phyloP scores from a whole-genome alignment of 257 asterid species.

The Hygrophila difformis region DNA sequence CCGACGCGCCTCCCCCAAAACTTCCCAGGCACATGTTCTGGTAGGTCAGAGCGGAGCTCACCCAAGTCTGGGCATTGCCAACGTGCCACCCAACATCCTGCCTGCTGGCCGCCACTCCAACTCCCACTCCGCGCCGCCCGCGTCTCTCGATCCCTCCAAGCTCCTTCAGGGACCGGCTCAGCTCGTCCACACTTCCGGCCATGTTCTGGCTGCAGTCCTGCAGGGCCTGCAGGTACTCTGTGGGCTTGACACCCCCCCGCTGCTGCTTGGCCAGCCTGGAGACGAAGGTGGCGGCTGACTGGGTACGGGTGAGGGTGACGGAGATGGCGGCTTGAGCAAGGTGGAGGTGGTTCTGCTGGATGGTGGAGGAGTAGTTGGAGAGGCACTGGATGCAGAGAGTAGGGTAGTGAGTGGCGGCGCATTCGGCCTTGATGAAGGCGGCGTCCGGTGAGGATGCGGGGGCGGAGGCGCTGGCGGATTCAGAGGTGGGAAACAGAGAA shows the following conservation, averaged over 20 bases:
- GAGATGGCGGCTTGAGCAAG: slow-evolving; percentile 47
- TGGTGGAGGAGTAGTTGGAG: slow-evolving; percentile 32
- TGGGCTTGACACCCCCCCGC: slow-evolving; percentile 26
- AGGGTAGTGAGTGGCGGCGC: slow-evolving; percentile 52
- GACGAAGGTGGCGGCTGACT: slow-evolving; percentile 18
- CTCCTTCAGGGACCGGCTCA: slow-evolving; percentile 42
- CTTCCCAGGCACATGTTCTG: slow-evolving; percentile 42
- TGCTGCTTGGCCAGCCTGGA: slow-evolving; percentile 25
- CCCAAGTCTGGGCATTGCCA: slow-evolving; percentile 68
- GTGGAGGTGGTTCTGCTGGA: slow-evolving; percentile 34
- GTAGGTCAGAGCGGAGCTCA: slow-evolving; percentile 49
- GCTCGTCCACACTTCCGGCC: slow-evolving; percentile 44
- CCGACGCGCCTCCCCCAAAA: slow-evolving; percentile 23
- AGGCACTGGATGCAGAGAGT: slow-evolving; percentile 44
- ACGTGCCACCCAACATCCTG: slow-evolving; percentile 53
- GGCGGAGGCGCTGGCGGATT: no score
- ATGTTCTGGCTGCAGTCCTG: slow-evolving; percentile 41
- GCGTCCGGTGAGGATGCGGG: not conserved
- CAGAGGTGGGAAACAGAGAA: no score
- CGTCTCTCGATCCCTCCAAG: slow-evolving; percentile 19
- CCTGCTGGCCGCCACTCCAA: slow-evolving; percentile 13
- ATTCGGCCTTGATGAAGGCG: slow-evolving; percentile 39
- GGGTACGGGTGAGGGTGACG: slow-evolving; percentile 42
- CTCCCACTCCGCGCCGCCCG: no score
- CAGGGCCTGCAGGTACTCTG: slow-evolving; percentile 37